These are phyloP conservation scores for Litsea cubeba DNA, from an alignment of 164 flowering plant species.

Conservation along the genomic window DNA sequence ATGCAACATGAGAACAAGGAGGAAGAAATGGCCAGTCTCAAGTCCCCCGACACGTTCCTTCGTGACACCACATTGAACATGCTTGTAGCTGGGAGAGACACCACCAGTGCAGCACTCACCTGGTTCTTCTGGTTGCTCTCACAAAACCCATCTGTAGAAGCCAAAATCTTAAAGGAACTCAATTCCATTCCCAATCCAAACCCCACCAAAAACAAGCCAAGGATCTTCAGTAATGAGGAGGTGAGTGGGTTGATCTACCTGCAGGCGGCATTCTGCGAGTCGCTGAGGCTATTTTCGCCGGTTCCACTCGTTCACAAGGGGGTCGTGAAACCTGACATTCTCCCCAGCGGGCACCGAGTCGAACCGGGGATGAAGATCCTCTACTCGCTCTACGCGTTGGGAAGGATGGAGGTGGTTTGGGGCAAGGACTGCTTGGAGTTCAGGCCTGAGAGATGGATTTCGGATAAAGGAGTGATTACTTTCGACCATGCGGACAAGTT, in stretches of 20 bases:
- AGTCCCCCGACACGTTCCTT: constrained; percentile 18
- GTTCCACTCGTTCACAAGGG: constrained; percentile 29
- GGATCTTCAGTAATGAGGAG: constrained; percentile 11
- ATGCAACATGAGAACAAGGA: neutral
- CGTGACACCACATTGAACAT: constrained; percentile 42
- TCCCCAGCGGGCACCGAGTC: constrained; percentile 40
- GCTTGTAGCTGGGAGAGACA: constrained; percentile 53
- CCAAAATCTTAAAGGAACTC: constrained; percentile 38
- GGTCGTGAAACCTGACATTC: constrained; percentile 19
- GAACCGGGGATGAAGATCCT: constrained; percentile 18
- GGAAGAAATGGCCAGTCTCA: neutral
- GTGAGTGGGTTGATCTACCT: constrained; percentile 33
- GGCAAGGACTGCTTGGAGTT: constrained; percentile 47
- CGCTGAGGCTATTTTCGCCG: constrained; percentile 40
- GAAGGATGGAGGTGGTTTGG: constrained; percentile 42
- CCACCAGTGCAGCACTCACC: constrained; percentile 38
- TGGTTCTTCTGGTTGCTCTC: constrained; percentile 56
- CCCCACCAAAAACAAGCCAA: neutral
- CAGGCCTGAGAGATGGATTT: constrained; percentile 58
- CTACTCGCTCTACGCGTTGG: constrained; percentile 35
- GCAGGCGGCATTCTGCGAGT: constrained; percentile 39
- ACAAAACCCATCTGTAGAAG: constrained; percentile 32
- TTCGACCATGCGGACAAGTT: constrained; percentile 36
- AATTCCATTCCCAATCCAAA: neutral
- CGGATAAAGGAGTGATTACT: constrained; percentile 18